Evolutionary conservation across 495 filamentous ascomycete species (phyloP).

Genomic region (Penicillium parvum): DNA sequence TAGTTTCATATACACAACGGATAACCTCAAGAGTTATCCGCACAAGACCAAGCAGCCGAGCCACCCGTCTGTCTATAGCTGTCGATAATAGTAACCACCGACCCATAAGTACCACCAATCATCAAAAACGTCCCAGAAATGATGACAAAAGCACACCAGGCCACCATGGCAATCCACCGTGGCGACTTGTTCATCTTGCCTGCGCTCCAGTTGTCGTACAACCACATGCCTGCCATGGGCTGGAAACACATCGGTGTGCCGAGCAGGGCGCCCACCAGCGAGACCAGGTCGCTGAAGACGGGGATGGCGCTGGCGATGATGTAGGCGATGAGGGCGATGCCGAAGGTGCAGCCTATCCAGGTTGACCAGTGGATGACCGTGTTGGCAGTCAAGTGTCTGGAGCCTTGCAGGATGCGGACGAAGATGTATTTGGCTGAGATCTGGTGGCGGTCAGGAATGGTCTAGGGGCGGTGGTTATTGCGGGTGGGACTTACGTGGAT

Average conservation of each 20-base stretch:
- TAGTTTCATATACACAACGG: constrained; percentile 9
- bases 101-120: constrained; percentile 55
- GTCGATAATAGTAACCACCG: constrained; percentile 50
- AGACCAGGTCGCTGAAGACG: constrained; percentile 60
- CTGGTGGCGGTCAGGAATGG: background rate
- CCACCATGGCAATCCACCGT: constrained; percentile 28
- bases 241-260: constrained; percentile 41
- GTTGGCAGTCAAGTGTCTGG: constrained; percentile 53
- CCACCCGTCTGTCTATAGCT: constrained; percentile 32
- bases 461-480: constrained; percentile 18
- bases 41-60: constrained; percentile 30
- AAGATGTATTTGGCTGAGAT: constrained; percentile 56
- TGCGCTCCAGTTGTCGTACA: constrained; percentile 44
- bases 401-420: constrained; percentile 50
- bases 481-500: constrained; percentile 38
- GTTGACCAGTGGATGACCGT: constrained; percentile 50
- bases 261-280: constrained; percentile 58
- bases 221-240: constrained; percentile 45
- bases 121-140: constrained; percentile 44
- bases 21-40: constrained; percentile 30
- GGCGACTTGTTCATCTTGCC: constrained; percentile 28
- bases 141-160: constrained; percentile 28
- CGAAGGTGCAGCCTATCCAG: constrained; percentile 56
- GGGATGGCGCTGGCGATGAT: constrained; percentile 68
- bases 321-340: constrained; percentile 58